Base-by-base conservation (phyloP, 2,329 filamentous ascomycete species). In the Talaromyces sp. region DNA sequence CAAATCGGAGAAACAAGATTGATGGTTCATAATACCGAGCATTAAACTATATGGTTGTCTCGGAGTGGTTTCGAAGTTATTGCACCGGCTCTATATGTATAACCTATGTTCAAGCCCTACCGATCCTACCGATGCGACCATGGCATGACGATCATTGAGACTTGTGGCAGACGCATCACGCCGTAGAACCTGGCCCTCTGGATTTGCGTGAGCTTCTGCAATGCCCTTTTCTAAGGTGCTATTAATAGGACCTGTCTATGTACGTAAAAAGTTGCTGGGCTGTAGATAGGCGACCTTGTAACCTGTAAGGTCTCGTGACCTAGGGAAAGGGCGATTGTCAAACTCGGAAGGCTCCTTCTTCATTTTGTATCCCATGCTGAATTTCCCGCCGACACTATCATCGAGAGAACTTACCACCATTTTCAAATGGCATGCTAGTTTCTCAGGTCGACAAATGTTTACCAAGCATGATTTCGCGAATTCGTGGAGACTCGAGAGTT, bases 1-100 rank as follows among this genome's bases (percentile, higher is more conserved):
- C 17, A 70, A 72, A 59, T 64, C 59, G 47, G 67, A 54, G 61
- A 64, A 67, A 47, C 15, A 17, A 43, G 36, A 61, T 10, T 63
- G 27, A 59, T 25, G 17, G 27, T 31, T 31, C 17, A 31, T 53
- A 31, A 31, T 19, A 3, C n/a, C 27, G 3, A 13, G 27, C 49
- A 53, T 10, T n/a, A 11, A 53, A 27, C 15, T 31, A 29, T 53
- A n/a, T 31, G 3, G 29, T 19, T 8, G 2, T 27, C 6, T 3
- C 25, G 25, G 2, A 11, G 17, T 31, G 25, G 2, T 31, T 53
- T 53, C 7, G 27, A n/a, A 31, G 27, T 53, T 31, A n/a, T n/a
- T n/a, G 25, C 13, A 29, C 31, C 15, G 25, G 7, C 6, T 29
- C 5, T 31, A 53, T n/a, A 53, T 29, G 13, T 22, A 27, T 49